Conservation (phyloP, 768 basidiomycete genomes). For the Lactarius trivialis region DNA sequence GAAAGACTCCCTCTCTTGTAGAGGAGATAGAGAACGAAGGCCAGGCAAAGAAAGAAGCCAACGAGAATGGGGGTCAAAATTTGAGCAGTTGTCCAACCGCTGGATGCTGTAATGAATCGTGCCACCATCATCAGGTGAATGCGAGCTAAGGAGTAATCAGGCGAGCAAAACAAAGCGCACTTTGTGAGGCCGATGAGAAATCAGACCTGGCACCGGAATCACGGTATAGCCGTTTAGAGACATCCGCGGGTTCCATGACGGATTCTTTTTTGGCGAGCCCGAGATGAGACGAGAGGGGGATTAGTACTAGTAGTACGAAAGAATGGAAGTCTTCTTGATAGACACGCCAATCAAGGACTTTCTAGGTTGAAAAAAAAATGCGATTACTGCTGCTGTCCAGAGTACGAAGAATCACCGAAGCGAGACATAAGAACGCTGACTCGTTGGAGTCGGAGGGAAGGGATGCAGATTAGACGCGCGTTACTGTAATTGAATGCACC, state of each 20-base stretch:
- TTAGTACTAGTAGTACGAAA: neutral
- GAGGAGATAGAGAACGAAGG: conserved; percentile 2
- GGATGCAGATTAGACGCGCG: neutral
- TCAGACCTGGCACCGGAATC: conserved; percentile 1
- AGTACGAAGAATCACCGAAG: neutral
- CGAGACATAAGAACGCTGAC: neutral
- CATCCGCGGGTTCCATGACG: conserved; percentile 3
- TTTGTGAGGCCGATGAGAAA: neutral
- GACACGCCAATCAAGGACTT: conserved; percentile 1
- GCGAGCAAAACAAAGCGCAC: conserved; percentile 7
- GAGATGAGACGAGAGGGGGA: neutral
- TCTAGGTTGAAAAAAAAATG: neutral
- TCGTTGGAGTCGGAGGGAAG: neutral
- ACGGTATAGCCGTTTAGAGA: conserved; percentile 2
- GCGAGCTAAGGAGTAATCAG: neutral
- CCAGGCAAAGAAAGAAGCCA: neutral
- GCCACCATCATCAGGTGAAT: conserved; percentile 12
- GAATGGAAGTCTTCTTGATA: neutral
- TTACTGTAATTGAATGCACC: neutral
- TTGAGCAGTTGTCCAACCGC: conserved; percentile 3
- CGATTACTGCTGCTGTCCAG: conserved; percentile 1
- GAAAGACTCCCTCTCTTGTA: conserved; percentile 8
- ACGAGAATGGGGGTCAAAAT: conserved; percentile 15
- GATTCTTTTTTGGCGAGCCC: neutral
- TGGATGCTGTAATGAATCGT: conserved; percentile 18